Percentiles rank a stretch among this genome's conserved stretches.
phyloP scores from a whole-genome alignment of 2,329 filamentous ascomycete species.

The Leptographium galeiforme region DNA sequence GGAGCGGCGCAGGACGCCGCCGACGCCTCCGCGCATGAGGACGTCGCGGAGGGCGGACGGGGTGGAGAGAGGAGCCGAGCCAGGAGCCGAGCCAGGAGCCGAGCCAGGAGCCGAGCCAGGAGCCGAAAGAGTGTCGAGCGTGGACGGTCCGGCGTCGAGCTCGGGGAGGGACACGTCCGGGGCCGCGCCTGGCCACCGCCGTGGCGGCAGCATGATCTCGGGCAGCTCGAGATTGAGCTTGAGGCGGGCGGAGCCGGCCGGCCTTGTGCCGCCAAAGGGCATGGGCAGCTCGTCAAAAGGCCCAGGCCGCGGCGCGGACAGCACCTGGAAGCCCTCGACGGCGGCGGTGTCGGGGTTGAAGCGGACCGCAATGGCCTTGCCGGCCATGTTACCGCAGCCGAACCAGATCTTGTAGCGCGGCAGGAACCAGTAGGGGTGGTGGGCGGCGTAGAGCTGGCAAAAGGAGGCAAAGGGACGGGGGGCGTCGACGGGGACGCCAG shows the following conservation, averaged over 20 bases:
- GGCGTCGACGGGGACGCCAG: constrained; percentile 35
- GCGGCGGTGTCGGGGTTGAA: constrained; percentile 61
- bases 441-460: constrained; percentile 56
- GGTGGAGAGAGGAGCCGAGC: too few relatives aligned
- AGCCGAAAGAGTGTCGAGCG: too few relatives aligned
- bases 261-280: constrained; percentile 25
- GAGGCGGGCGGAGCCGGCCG: constrained; percentile 48
- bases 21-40: constrained; percentile 29
- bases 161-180: too few relatives aligned
- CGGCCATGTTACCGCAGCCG: constrained; percentile 57
- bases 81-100: too few relatives aligned
- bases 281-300: constrained; percentile 29
- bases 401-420: constrained; percentile 76
- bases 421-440: constrained; percentile 78
- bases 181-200: too few relatives aligned
- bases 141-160: too few relatives aligned
- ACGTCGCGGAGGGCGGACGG: constrained; percentile 33
- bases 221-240: constrained; percentile 48
- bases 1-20: constrained; percentile 41
- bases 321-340: constrained; percentile 68
- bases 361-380: constrained; percentile 61
- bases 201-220: constrained; percentile 60
- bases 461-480: constrained; percentile 50
- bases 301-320: constrained; percentile 17
- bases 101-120: too few relatives aligned